phyloP scores from a whole-genome alignment of 208 protist species.

The Acanthamoeba lenticulata region DNA sequence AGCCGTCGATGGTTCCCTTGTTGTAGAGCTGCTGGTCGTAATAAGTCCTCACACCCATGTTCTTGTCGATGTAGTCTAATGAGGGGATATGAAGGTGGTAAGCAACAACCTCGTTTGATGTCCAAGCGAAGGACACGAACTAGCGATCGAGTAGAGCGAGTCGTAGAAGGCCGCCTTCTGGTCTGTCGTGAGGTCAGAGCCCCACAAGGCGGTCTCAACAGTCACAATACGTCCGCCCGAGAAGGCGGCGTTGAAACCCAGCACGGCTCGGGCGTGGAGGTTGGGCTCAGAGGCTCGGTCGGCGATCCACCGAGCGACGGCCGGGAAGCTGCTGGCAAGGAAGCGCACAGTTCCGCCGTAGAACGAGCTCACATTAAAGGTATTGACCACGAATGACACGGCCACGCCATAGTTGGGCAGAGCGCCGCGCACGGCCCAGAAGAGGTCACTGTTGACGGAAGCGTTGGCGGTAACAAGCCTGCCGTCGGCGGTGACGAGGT shows the following conservation, averaged over 20 bases:
- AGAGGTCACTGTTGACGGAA: neutral
- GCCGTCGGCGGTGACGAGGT: conserved; percentile 30
- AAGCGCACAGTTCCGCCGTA: neutral
- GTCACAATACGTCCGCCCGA: neutral
- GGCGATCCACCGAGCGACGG: neutral
- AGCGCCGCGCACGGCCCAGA: conserved; percentile 70
- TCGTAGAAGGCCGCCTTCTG: neutral
- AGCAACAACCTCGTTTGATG: too few relatives aligned
- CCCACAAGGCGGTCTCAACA: neutral
- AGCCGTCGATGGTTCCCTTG: neutral
- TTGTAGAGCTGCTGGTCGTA: neutral
- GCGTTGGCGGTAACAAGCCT: neutral
- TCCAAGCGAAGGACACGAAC: too few relatives aligned
- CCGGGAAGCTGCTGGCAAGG: neutral
- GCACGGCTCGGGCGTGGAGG: neutral
- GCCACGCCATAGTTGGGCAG: conserved; percentile 68
- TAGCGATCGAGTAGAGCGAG: neutral
- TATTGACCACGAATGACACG: conserved; percentile 1
- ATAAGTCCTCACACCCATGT: neutral
- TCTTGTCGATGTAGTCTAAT: neutral
- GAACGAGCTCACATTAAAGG: neutral
- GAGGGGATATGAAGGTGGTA: too few relatives aligned
- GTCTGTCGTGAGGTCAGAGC: neutral
- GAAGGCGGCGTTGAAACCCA: neutral
- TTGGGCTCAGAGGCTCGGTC: neutral